Evolutionary conservation across 768 basidiomycete species (phyloP).

Genomic region (Rhodotorula babjevae): DNA sequence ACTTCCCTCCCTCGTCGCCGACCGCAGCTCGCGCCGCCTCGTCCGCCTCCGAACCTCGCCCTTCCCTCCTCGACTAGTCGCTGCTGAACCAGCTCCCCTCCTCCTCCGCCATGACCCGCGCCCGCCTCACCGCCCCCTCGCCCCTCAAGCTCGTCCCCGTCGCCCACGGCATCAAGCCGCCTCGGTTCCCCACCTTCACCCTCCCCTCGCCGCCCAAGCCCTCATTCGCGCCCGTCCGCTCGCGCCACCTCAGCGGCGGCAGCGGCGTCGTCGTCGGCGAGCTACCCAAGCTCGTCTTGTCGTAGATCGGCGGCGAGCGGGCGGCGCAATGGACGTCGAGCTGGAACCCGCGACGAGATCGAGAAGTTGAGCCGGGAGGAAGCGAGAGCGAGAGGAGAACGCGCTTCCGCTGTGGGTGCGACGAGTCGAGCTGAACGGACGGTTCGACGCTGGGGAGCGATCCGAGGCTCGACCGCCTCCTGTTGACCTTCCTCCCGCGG

Average conservation of each 20-base stretch:
- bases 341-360: too few species aligned
- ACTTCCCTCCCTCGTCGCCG: too few species aligned
- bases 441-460: too few species aligned
- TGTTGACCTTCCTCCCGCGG: too few species aligned
- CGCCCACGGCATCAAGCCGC: background rate
- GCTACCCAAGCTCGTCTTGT: background rate
- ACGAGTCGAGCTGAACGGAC: too few species aligned
- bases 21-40: too few species aligned
- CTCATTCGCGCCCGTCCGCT: background rate
- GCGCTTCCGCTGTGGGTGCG: too few species aligned
- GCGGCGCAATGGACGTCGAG: too few species aligned
- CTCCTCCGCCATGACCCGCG: background rate
- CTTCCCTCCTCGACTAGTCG: background rate
- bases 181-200: constrained; percentile 11
- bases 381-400: too few species aligned
- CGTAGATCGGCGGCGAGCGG: background rate
- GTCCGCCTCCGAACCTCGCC: too few species aligned
- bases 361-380: too few species aligned
- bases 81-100: background rate
- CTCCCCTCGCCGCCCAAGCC: constrained; percentile 11
- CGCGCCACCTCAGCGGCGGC: background rate
- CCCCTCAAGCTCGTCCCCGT: constrained; percentile 14
- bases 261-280: background rate
- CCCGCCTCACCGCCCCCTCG: constrained; percentile 13
- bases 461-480: too few species aligned